phyloP scores from a whole-genome alignment of 345 rosid genomes.

The Brassica incana region DNA sequence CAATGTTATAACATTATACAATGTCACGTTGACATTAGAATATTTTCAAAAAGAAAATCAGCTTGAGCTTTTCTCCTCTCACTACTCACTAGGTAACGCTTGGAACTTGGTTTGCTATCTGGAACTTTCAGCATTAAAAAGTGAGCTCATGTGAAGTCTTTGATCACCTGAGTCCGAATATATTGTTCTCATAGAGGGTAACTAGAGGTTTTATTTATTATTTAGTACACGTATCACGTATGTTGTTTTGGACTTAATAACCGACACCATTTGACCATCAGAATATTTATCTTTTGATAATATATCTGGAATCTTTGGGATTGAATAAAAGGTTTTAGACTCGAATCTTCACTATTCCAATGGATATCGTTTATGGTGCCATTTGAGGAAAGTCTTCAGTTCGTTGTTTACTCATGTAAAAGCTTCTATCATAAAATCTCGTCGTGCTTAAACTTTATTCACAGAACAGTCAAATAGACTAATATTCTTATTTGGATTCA shows the following conservation, averaged over 20 bases:
- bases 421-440: background rate
- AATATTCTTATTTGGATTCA: background rate
- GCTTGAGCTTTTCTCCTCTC: slow-evolving; percentile 3
- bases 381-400: background rate
- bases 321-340: background rate
- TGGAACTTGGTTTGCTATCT: background rate
- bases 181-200: background rate
- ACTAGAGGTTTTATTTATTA: background rate
- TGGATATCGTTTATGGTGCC: background rate
- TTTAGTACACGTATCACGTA: too few species aligned
- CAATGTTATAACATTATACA: background rate
- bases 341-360: background rate
- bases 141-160: background rate
- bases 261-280: background rate
- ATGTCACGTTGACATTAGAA: background rate
- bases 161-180: background rate
- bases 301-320: background rate
- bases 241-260: background rate
- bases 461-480: background rate
- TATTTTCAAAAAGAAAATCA: background rate
- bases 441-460: background rate
- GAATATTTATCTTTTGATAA: background rate
- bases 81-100: background rate
- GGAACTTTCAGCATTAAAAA: background rate
- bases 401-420: too few species aligned